Percentiles rank a stretch among this genome's conserved stretches.
Conservation (phyloP, 495 filamentous ascomycete genomes). For the Penicillium egyptiacum region DNA sequence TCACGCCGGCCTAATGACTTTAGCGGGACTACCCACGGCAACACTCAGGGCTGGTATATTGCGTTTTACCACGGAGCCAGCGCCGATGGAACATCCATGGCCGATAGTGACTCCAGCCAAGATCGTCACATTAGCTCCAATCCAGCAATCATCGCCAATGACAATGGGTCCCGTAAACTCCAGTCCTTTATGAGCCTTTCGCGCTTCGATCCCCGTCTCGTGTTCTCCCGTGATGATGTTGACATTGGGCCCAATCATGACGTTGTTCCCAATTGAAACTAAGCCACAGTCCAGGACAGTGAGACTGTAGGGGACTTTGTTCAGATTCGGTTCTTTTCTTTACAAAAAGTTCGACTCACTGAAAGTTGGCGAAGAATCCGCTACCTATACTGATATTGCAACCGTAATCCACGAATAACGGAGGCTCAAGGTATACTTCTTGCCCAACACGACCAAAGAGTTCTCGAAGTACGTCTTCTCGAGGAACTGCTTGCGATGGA, state of each 20-base stretch:
- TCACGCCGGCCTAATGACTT: conserved; percentile 27
- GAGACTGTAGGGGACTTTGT: conserved; percentile 17
- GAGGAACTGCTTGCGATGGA: neutral
- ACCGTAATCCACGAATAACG: neutral
- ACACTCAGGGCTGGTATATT: conserved; percentile 40
- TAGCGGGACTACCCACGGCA: conserved; percentile 42
- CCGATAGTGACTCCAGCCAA: conserved; percentile 50
- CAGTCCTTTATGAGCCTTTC: conserved; percentile 29
- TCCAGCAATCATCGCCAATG: conserved; percentile 52
- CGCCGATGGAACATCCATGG: conserved; percentile 44
- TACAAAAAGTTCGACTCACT: conserved; percentile 20
- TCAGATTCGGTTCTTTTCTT: neutral
- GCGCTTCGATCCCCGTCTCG: conserved; percentile 40
- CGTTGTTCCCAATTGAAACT: conserved; percentile 45
- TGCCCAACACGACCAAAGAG: conserved; percentile 6
- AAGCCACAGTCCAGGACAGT: conserved; percentile 45
- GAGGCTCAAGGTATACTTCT: conserved; percentile 10
- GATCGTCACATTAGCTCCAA: conserved; percentile 43
- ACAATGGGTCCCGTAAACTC: conserved; percentile 37
- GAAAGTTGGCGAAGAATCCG: conserved; percentile 47
- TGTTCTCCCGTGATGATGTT: conserved; percentile 49
- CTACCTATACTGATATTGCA: conserved; percentile 29
- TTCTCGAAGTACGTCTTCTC: conserved; percentile 3
- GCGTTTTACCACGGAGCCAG: conserved; percentile 45
- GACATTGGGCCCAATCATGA: conserved; percentile 46